A percentile compares a stretch with the other conserved stretches of the same genome.
These are phyloP conservation scores for Coelastrella sp. DNA, from an alignment of 139 green algal species.

Conservation along the genomic window DNA sequence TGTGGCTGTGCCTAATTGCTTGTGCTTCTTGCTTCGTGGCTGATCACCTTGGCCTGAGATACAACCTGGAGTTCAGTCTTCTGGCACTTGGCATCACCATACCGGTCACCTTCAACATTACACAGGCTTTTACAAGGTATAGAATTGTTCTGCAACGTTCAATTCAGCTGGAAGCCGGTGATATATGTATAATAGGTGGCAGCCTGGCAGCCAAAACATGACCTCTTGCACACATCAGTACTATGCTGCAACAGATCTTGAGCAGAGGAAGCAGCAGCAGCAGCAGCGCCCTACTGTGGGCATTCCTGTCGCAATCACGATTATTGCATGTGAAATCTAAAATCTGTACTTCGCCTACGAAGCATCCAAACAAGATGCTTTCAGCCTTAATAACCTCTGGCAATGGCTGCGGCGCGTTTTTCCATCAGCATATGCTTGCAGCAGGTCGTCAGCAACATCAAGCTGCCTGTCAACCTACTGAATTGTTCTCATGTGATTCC, in stretches of 20 bases:
- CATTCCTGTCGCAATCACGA: too few relatives aligned
- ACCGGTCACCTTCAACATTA: slow-evolving; percentile 37
- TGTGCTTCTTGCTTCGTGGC: neutral
- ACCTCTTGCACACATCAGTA: too few relatives aligned
- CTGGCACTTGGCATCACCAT: slow-evolving; percentile 25
- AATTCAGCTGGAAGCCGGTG: too few relatives aligned
- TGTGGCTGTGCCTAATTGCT: neutral
- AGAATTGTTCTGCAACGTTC: neutral
- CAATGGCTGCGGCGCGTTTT: too few relatives aligned
- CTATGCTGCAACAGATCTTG: too few relatives aligned
- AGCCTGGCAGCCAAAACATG: neutral
- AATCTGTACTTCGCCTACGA: too few relatives aligned
- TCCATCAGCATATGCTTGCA: neutral
- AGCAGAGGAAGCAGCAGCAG: too few relatives aligned
- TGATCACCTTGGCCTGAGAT: neutral
- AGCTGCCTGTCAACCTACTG: neutral
- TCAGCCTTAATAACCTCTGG: too few relatives aligned
- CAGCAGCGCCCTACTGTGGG: too few relatives aligned
- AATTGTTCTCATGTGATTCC: neutral
- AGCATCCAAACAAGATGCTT: too few relatives aligned
- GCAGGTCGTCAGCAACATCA: neutral
- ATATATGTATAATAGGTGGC: neutral
- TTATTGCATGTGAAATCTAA: too few relatives aligned
- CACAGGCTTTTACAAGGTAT: slow-evolving; percentile 24
- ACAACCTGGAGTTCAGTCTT: slow-evolving; percentile 29